A percentile compares a stretch with the other conserved stretches of the same genome.
Conservation (phyloP, 2,329 filamentous ascomycete species). For the Meredithiella fracta region DNA sequence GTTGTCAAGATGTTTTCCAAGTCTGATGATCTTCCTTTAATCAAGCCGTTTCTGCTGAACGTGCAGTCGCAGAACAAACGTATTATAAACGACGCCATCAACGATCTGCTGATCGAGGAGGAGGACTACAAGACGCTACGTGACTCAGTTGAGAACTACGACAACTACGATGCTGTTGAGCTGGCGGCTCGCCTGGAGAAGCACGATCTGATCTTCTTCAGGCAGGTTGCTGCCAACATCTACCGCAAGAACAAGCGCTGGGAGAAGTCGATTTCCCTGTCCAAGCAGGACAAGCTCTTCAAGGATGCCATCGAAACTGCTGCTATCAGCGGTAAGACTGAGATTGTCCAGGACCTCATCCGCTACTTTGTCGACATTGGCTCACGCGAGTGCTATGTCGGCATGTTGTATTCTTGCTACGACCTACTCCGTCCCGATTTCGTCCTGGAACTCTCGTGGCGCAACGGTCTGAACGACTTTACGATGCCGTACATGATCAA, state of each 20-base stretch:
- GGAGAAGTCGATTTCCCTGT: slow-evolving; percentile 96
- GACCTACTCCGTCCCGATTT: slow-evolving; percentile 87
- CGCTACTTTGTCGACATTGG: slow-evolving; percentile 99
- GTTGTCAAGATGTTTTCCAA: slow-evolving; percentile 99
- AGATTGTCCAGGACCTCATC: slow-evolving; percentile 88
- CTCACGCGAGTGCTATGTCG: slow-evolving; percentile 98
- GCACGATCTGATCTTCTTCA: slow-evolving; percentile 97
- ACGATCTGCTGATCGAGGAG: slow-evolving; percentile 93
- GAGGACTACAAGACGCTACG: slow-evolving; percentile 98
- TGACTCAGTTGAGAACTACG: slow-evolving; percentile 95
- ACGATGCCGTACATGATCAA: slow-evolving; percentile 99
- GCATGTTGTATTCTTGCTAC: slow-evolving; percentile 97
- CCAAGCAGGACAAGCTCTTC: slow-evolving; percentile 98
- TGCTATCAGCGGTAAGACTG: slow-evolving; percentile 74
- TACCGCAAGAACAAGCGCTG: slow-evolving; percentile 99
- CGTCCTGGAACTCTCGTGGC: slow-evolving; percentile 94
- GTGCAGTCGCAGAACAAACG: slow-evolving; percentile 97
- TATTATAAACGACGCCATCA: slow-evolving; percentile 93
- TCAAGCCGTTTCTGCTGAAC: slow-evolving; percentile 96
- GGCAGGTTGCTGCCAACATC: slow-evolving; percentile 93
- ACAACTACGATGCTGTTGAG: slow-evolving; percentile 95
- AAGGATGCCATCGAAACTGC: slow-evolving; percentile 98
- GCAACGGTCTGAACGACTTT: slow-evolving; percentile 83
- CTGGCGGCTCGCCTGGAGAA: slow-evolving; percentile 86
- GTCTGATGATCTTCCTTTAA: slow-evolving; percentile 91